Conservation (phyloP, 2,329 filamentous ascomycete species). For the Xylaria sp. region DNA sequence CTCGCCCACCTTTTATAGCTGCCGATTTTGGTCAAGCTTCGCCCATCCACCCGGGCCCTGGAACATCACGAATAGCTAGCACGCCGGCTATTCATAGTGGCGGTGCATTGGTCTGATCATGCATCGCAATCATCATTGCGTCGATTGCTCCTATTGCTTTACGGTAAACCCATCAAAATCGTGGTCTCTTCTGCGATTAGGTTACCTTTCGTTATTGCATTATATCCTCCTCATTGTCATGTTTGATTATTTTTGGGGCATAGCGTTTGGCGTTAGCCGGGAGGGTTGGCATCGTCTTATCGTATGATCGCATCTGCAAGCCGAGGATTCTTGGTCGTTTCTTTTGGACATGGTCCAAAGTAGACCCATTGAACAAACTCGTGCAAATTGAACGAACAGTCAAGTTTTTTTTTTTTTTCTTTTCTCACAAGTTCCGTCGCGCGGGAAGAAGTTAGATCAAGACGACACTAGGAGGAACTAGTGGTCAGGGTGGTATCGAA, state of each 20-base stretch:
- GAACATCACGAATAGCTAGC: slow-evolving; percentile 51
- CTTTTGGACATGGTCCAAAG: slow-evolving; percentile 16
- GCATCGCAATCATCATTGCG: slow-evolving; percentile 23
- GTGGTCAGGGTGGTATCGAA: not conserved
- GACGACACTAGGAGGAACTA: slow-evolving; percentile 15
- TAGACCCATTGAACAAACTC: slow-evolving; percentile 7
- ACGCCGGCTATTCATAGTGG: slow-evolving; percentile 64
- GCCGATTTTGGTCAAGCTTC: slow-evolving; percentile 52
- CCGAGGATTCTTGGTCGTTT: slow-evolving; percentile 13
- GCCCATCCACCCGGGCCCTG: slow-evolving; percentile 51
- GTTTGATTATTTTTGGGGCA: slow-evolving; percentile 46
- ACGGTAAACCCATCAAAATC: slow-evolving; percentile 25
- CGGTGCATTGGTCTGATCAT: slow-evolving; percentile 59
- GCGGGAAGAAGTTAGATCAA: slow-evolving; percentile 1
- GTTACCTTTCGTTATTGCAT: slow-evolving; percentile 41
- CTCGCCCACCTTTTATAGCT: slow-evolving; percentile 52
- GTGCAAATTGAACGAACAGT: slow-evolving; percentile 18
- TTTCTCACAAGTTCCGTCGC: not conserved
- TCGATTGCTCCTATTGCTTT: slow-evolving; percentile 29
- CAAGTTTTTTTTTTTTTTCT: slow-evolving; percentile 10
- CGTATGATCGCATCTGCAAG: slow-evolving; percentile 37
- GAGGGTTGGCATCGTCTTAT: slow-evolving; percentile 38
- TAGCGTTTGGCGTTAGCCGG: slow-evolving; percentile 50
- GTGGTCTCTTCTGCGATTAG: slow-evolving; percentile 28
- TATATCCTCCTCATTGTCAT: slow-evolving; percentile 37